Conservation (phyloP, 2,329 filamentous ascomycete species). For the Neurospora crassa region DNA sequence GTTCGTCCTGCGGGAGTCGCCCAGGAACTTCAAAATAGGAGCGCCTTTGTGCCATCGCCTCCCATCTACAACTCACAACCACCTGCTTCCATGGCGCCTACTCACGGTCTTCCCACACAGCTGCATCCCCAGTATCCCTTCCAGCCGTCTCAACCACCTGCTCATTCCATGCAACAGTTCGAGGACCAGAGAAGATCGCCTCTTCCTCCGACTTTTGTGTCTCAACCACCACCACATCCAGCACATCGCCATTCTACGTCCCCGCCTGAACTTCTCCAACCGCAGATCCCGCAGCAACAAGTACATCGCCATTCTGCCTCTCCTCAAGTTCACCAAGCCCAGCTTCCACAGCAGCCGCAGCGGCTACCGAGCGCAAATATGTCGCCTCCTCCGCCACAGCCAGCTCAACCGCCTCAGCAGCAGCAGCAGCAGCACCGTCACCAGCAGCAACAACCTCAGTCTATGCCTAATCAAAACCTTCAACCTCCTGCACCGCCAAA, state of each 20-base stretch:
- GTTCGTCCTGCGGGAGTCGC: constrained; percentile 51
- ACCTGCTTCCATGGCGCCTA: constrained; percentile 29
- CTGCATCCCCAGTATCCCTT: constrained; percentile 29
- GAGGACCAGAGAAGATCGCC: constrained; percentile 69
- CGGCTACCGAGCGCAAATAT: constrained; percentile 36
- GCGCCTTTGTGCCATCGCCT: constrained; percentile 73
- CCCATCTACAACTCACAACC: constrained; percentile 69
- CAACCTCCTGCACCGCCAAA: constrained; percentile 40
- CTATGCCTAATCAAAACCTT: constrained; percentile 37
- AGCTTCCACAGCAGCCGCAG: constrained; percentile 35
- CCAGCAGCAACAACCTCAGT: constrained; percentile 21
- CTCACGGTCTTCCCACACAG: constrained; percentile 32
- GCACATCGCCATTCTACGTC: constrained; percentile 35
- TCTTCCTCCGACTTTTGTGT: constrained; percentile 55
- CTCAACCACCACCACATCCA: constrained; percentile 42
- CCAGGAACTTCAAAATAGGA: constrained; percentile 25
- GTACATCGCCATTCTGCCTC: constrained; percentile 36
- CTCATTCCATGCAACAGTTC: constrained; percentile 54
- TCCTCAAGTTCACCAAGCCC: constrained; percentile 46
- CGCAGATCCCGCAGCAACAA: background rate
- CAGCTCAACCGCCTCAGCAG: constrained; percentile 24
- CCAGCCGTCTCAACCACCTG: constrained; percentile 23
- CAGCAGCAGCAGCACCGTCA: constrained; percentile 24
- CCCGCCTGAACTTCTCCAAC: background rate
- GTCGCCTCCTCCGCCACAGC: constrained; percentile 44